Evolutionary conservation across 352 stramenopile species (phyloP).

Genomic region (Pythium aphanidermatum): DNA sequence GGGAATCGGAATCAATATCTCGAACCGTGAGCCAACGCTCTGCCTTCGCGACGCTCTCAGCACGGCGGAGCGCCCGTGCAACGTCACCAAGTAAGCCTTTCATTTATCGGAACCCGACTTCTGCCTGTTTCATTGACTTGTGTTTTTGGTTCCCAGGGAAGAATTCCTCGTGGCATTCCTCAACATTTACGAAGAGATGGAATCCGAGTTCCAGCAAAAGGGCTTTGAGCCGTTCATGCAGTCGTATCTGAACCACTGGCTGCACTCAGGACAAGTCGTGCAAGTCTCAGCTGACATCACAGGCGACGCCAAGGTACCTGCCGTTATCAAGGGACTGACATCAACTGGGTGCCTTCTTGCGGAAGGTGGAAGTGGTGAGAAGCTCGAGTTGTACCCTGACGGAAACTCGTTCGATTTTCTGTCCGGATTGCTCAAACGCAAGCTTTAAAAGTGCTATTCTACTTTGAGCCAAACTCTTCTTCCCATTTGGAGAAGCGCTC

Average conservation of each 20-base stretch:
- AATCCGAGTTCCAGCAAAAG: conserved; percentile 68
- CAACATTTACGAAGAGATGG: conserved; percentile 85
- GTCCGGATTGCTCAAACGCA: conserved; percentile 78
- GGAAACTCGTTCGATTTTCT: conserved; percentile 90
- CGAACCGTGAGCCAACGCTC: conserved; percentile 78
- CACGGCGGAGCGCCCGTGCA: conserved; percentile 45
- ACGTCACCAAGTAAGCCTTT: conserved; percentile 66
- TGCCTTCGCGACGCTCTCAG: conserved; percentile 81
- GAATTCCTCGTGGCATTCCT: conserved; percentile 84
- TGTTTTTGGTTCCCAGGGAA: conserved; percentile 33
- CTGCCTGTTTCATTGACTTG: conserved; percentile 2
- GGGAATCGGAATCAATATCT: conserved; percentile 88
- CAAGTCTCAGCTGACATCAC: conserved; percentile 46
- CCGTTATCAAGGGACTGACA: conserved; percentile 76
- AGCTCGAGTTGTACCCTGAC: conserved; percentile 85
- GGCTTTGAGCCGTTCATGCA: conserved; percentile 83
- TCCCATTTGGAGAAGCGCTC: conserved; percentile 74
- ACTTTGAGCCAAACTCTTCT: conserved; percentile 80
- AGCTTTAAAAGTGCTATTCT: conserved; percentile 43
- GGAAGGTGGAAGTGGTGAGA: conserved; percentile 41
- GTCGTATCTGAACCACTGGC: conserved; percentile 78
- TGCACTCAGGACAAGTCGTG: conserved; percentile 82
- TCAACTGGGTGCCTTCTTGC: conserved; percentile 75
- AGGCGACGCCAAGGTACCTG: conserved; percentile 35
- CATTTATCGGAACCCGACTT: background rate